Base-by-base conservation (phyloP, 768 basidiomycete genomes). In the Pleurotus djamor region DNA sequence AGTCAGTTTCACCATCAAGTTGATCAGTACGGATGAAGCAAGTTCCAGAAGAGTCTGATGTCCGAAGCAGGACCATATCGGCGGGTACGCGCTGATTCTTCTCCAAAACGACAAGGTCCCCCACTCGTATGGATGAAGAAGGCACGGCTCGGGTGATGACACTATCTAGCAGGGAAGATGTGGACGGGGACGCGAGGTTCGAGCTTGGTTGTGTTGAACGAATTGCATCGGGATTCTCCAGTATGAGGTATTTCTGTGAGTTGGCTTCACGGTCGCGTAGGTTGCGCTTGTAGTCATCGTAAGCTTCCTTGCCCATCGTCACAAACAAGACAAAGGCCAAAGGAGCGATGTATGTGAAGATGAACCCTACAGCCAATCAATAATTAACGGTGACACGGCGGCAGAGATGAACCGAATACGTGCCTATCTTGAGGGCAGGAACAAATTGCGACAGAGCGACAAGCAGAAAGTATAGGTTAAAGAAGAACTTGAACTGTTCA, bases 401-500 rank as follows among this genome's bases (percentile, higher is more conserved):
- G 36, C 34, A 34, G 8, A 17, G 28, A 28, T 44, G n/a, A 36
- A 10, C 13, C 28, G 12, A 12, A 28, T 28, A 48, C 85, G 48
- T 55, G 94, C 95, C 96, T 60, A 97, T 99, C 77, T 94, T 95
- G 60, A 99, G 83, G 0, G 95, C 91, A 12, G 97, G 97, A 14
- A 99, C 77, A 69, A 99, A 97, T 72, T 98, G 97, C 7, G 92
- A 94, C 6, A 98, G 80, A 0, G 97, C 97, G 38, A 99, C 97
- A 21, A 98, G 87, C 9, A 98, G 84, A 70, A 99, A 99, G 73
- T 98, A 99, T 5, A 98, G 82, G 70, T 98, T 99, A 86, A 97
- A 98, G 79, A 99, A 99, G 81, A 96, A 98, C 74, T 98, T 98
- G 88, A 98, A 99, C 71, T 98, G 96, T 72, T 98, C 96, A 72